Evolutionary conservation across 306 rosid genomes (phyloP).

Genomic region (Trichosanthes cucumerina): DNA sequence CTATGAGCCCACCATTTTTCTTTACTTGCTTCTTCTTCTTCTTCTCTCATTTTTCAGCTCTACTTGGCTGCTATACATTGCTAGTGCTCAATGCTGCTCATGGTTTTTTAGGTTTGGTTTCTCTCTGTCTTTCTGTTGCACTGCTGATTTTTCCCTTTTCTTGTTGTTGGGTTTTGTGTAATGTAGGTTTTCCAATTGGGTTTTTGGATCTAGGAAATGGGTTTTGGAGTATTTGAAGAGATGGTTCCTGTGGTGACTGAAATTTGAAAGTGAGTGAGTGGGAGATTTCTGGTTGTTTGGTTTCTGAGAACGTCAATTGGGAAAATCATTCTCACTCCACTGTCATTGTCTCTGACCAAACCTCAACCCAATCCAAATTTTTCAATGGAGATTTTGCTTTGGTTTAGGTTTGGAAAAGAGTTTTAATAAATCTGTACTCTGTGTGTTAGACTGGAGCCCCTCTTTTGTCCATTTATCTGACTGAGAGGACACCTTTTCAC

Average conservation of each 20-base stretch:
- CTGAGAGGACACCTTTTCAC: slow-evolving; percentile 1
- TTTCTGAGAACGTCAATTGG: neutral
- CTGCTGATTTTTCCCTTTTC: neutral
- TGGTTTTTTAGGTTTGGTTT: neutral
- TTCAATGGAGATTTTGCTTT: neutral
- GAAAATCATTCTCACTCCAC: neutral
- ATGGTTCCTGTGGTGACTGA: neutral
- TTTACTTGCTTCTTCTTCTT: neutral
- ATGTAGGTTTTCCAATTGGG: neutral
- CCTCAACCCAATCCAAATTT: neutral
- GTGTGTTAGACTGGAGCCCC: neutral
- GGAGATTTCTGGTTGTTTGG: neutral
- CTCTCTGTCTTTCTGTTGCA: neutral
- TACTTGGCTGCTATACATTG: neutral
- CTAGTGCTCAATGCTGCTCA: neutral
- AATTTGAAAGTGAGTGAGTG: neutral
- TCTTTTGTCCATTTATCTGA: neutral
- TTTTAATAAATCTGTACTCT: neutral
- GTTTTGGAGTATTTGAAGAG: neutral
- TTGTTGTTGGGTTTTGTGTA: neutral
- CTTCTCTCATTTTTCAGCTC: neutral
- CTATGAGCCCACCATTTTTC: neutral
- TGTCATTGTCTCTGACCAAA: slow-evolving; percentile 4
- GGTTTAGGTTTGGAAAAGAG: neutral
- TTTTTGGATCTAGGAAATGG: neutral